Conservation (phyloP, 768 basidiomycete species). For the Tricholoma flavovirens region DNA sequence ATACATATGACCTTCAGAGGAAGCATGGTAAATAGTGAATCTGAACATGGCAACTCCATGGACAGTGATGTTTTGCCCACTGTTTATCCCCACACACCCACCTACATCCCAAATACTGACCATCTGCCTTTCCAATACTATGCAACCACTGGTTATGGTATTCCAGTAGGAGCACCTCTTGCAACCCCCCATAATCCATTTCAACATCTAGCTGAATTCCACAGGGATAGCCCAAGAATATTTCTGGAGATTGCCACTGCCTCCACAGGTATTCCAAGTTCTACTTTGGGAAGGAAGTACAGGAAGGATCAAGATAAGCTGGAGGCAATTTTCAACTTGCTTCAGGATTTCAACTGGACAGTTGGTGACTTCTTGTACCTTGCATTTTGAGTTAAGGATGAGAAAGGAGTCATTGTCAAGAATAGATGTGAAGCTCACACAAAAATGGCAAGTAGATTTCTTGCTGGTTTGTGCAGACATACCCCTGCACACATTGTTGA, state of each 20-base stretch:
- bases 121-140: not conserved
- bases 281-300: not conserved
- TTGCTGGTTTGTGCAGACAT: not conserved
- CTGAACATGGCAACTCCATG: not conserved
- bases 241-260: not conserved
- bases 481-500: constrained; percentile 9
- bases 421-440: not conserved
- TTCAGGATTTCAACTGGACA: not conserved
- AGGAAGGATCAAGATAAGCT: not conserved
- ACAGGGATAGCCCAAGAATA: not conserved
- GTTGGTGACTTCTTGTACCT: not conserved
- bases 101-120: not conserved
- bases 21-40: not conserved
- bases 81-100: not conserved
- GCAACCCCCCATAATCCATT: not conserved
- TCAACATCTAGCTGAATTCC: not conserved
- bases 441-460: not conserved
- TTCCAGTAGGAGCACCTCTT: not conserved
- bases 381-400: not conserved
- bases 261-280: not conserved
- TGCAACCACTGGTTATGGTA: not conserved
- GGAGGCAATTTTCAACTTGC: not conserved
- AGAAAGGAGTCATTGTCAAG: not conserved
- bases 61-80: not conserved
- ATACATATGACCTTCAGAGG: not conserved